Percentiles rank a stretch among this genome's conserved stretches.
Evolutionary conservation across 2,329 filamentous ascomycete genomes (phyloP).

Genomic region (Fusarium fracticaudum): DNA sequence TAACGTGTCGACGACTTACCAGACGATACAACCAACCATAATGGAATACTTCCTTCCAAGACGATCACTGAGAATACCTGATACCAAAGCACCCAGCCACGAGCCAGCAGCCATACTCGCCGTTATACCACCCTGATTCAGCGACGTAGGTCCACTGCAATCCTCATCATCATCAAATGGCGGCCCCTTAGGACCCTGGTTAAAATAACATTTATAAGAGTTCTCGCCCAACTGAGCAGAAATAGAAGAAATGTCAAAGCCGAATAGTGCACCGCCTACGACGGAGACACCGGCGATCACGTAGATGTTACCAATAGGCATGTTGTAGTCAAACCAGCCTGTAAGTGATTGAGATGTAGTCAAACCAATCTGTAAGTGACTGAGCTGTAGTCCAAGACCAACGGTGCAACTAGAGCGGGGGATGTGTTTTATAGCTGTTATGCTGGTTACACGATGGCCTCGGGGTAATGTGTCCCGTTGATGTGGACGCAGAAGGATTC

Average conservation of each 20-base stretch:
- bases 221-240: constrained; percentile 45
- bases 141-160: constrained; percentile 50
- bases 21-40: constrained; percentile 60
- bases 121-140: constrained; percentile 62
- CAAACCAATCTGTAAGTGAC: neutral
- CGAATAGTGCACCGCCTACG: constrained; percentile 39
- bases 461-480: neutral
- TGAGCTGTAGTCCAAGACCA: neutral
- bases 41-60: constrained; percentile 61
- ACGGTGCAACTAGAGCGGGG: neutral
- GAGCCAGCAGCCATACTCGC: constrained; percentile 63
- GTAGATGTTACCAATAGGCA: constrained; percentile 41
- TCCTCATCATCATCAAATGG: constrained; percentile 41
- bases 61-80: constrained; percentile 60
- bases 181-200: constrained; percentile 48
- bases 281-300: constrained; percentile 38
- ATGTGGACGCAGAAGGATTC: constrained; percentile 3
- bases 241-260: constrained; percentile 40
- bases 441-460: neutral
- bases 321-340: neutral
- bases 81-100: constrained; percentile 58
- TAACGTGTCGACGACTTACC: constrained; percentile 46
- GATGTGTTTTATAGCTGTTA: constrained; percentile 16
- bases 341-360: neutral
- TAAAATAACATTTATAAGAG: constrained; percentile 52